Base-by-base conservation (phyloP, 805 yeast species). In the Candida maltosa region DNA sequence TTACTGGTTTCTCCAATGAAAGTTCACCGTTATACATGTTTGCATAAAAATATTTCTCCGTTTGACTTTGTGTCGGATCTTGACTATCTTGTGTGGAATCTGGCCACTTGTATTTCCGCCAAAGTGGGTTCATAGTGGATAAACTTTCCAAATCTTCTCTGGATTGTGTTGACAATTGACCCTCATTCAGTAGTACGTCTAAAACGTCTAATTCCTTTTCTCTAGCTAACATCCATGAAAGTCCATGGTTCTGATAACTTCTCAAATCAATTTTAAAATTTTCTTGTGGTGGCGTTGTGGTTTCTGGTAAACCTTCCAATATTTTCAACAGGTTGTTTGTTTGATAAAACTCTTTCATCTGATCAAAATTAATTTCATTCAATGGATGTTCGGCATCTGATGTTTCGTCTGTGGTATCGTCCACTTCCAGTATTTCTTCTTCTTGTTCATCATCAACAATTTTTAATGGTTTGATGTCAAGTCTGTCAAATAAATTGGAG, bases 211-310 rank as follows among this genome's bases (percentile, higher is more conserved):
- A 58, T 43, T 82, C 88, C 26, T 75, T 70, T 51, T 88, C 96
- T 37, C 91, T 66, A 21, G 78, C 71, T n/a, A 87, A 59, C 91
- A 88, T 82, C 96, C 96, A 88, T 1, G 89, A 77, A 20, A 87
- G 60, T 0, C 95, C 96, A 48, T 82, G 87, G 41, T 75, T 80
- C 57, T 91, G 97, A 54, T 91, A 91, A 1, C 78, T 74, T 37
- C 95, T 65, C 32, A 91, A 60, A 1, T 63, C 62, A 32, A 89
- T 47, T 6, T 66, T 67, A 48, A 88, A 83, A 36, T 73, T 72
- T 1, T 49, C 48, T 11, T 29, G 14, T 0, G 69, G 69, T 0
- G 73, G 70, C 0, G 76, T 78, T 2, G 79, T 79, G 1, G 83
- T 74, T 40, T 76, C 81, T 2, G 89, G 89, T 4, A 83, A 62